Evolutionary conservation across 164 flowering plant genomes (phyloP), one percentile per base, ranked within the genome.

Genomic region (Vitis riparia): DNA sequence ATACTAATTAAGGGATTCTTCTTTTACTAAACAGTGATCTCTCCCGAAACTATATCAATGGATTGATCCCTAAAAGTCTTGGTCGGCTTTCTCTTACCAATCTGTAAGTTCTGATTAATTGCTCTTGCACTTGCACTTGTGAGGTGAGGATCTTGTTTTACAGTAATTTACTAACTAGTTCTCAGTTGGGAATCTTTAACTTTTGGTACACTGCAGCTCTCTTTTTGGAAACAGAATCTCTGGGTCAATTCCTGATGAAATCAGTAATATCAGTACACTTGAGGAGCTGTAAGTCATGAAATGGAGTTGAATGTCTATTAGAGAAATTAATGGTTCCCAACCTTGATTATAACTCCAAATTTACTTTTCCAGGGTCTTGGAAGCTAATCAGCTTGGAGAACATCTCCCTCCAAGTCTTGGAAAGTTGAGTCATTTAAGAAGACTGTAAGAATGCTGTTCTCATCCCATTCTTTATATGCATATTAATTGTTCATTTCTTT

Each of bases 151-250:
- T 29, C 29, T n/a, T 59, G 11, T 19, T 8, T 58, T 48, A 6
- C 12, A 63, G 50, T 30, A 9, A 32, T 32, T 29, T 27, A 19
- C 7, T 23, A 14, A 65, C 0, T 16, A 19, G 44, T 51, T 56
- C 15, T 5, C 2, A 37, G 30, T 10, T 62, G 19, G 30, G 27
- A 13, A 32, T 16, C 27, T 62, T 6, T 23, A 27, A 53, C 53
- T 29, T 30, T 37, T 62, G 11, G 53, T 68, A 55, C 50, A 53
- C 49, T 69, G 55, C 85, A 94, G 98, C 72, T 65, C 83, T 8
- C 68, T 88, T 55, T 27, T 86, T 63, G 98, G 89, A 58, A 94
- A 94, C 77, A 87, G 87, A 27, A 52, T 91, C 8, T 79, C 68
- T 68, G 98, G 92, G 50, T 12, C 82, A 48, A 86, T 89, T 76